These are phyloP conservation scores for Lasiodiplodia sp. DNA, from an alignment of 2,329 filamentous ascomycete genomes.

Conservation along the genomic window DNA sequence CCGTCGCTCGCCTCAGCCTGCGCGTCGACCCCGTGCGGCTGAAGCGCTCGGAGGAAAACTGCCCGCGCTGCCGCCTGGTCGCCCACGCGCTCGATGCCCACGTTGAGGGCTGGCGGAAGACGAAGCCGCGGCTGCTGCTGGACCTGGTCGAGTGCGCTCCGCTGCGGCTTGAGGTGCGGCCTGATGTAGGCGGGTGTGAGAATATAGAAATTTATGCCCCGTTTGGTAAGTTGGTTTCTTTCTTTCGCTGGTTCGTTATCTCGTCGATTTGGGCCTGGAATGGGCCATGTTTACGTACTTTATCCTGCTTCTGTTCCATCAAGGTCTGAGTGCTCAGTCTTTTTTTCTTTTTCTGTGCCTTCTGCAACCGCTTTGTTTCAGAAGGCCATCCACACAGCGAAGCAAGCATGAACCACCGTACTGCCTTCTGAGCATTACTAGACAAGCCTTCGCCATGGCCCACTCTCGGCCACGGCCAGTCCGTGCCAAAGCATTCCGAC, in stretches of 20 bases:
- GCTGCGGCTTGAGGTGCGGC: background rate
- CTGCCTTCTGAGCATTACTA: background rate
- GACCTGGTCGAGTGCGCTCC: slow-evolving; percentile 6
- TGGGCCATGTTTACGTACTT: background rate
- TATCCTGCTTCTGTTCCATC: background rate
- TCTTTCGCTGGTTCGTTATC: background rate
- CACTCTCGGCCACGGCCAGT: background rate
- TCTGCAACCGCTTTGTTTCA: background rate
- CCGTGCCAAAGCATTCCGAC: slow-evolving; percentile 10
- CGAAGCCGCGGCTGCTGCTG: slow-evolving; percentile 4
- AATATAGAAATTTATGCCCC: slow-evolving; percentile 14
- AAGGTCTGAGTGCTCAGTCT: too few relatives aligned
- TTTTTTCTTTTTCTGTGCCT: background rate
- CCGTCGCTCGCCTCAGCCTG: slow-evolving; percentile 1
- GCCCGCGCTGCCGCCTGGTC: slow-evolving; percentile 2
- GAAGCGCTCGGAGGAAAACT: slow-evolving; percentile 1
- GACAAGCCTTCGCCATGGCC: slow-evolving; percentile 15
- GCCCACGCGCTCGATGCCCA: slow-evolving; percentile 8
- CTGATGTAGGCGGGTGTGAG: background rate
- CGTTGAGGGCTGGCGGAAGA: slow-evolving; percentile 4
- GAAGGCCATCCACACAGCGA: background rate
- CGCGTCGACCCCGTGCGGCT: background rate
- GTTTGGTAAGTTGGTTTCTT: background rate
- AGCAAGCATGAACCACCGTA: background rate
- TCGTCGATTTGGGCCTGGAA: too few relatives aligned